Evolutionary conservation across 1,139 yeast genomes (phyloP), one percentile per base, ranked within the genome.

Genomic region (Yamadazyma triangularis): DNA sequence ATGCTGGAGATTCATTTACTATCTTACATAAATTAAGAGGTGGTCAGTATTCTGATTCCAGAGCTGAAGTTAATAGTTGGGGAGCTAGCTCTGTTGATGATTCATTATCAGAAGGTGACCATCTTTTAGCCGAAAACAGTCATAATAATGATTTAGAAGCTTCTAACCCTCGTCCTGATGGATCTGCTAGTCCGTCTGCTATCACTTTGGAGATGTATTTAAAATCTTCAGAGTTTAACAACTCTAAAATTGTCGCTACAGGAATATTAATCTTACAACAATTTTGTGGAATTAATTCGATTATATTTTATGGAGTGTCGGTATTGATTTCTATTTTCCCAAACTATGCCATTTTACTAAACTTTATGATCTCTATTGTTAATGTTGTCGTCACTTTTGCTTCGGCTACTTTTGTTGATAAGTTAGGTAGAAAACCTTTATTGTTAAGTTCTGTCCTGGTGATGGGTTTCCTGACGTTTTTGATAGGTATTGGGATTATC

Each of bases 251-350:
- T 22, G 85, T 80, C 1, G 82, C 89, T 4, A 76, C 88, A 0
- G 79, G 85, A 2, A 70, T 87, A 19, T 74, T 89, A 68, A 63
- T 80, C n/a, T 80, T 89, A 18, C 97, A 91, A 58, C 98, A 91
- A 53, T 75, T 89, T 40, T 79, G 89, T 45, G 98, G 98, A 16
- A 85, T 91, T 51, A 91, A 91, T 56, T 78, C 95, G 1, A 87
- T 91, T 39, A 77, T 89, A 15, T 87, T 89, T 53, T 91, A 89
- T 53, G 97, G 98, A 4, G 96, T 88, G 4, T 75, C 86, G 6
- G 84, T 89, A 4, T 66, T 91, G 33, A 69, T 81, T 13, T 64
- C 75, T 6, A 64, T 83, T 3, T 70, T 85, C 44, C 96, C 96
- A 2, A 60, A 71, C 13, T 67, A 75, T 35, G 82, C 96, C 3